Percentiles rank a stretch among this genome's conserved stretches.
phyloP scores from a whole-genome alignment of 495 filamentous ascomycete genomes.

The Chaetomidium leptoderma region DNA sequence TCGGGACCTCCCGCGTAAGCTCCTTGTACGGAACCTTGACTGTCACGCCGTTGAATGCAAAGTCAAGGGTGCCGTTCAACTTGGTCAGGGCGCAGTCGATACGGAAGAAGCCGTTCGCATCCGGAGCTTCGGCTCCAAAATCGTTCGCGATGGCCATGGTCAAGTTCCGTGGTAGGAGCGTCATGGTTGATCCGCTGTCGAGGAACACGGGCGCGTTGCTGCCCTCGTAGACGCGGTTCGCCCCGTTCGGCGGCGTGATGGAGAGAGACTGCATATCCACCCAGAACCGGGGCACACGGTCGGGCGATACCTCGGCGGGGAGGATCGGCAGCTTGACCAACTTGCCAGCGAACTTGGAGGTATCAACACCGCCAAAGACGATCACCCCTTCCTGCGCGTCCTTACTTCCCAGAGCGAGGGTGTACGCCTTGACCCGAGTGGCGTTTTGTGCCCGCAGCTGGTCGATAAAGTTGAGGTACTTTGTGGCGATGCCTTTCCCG shows the following conservation, averaged over 20 bases:
- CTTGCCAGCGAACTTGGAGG: conserved; percentile 69
- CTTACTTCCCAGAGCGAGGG: conserved; percentile 46
- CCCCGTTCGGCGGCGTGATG: conserved; percentile 45
- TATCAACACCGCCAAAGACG: conserved; percentile 89
- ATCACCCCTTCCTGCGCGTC: conserved; percentile 61
- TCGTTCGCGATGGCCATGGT: conserved; percentile 58
- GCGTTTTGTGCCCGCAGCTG: conserved; percentile 39
- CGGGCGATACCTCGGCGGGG: conserved; percentile 40
- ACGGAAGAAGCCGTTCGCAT: conserved; percentile 54
- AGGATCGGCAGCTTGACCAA: conserved; percentile 67
- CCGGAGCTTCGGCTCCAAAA: conserved; percentile 54
- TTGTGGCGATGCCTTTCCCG: conserved; percentile 38
- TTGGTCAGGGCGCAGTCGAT: conserved; percentile 67
- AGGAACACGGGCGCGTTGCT: conserved; percentile 64
- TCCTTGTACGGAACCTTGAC: conserved; percentile 60
- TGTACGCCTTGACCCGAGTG: conserved; percentile 45
- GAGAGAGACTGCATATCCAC: conserved; percentile 61
- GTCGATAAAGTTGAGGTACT: conserved; percentile 46
- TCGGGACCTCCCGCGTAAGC: conserved; percentile 47
- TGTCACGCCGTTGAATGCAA: conserved; percentile 65
- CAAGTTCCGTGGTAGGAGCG: conserved; percentile 72
- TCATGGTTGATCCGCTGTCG: conserved; percentile 84
- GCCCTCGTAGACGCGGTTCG: conserved; percentile 42
- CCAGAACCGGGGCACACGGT: conserved; percentile 46
- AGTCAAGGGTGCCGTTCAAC: conserved; percentile 63